These are phyloP conservation scores for Podosphaera leucotricha DNA, from an alignment of 2,329 filamentous ascomycete species.

Conservation along the genomic window DNA sequence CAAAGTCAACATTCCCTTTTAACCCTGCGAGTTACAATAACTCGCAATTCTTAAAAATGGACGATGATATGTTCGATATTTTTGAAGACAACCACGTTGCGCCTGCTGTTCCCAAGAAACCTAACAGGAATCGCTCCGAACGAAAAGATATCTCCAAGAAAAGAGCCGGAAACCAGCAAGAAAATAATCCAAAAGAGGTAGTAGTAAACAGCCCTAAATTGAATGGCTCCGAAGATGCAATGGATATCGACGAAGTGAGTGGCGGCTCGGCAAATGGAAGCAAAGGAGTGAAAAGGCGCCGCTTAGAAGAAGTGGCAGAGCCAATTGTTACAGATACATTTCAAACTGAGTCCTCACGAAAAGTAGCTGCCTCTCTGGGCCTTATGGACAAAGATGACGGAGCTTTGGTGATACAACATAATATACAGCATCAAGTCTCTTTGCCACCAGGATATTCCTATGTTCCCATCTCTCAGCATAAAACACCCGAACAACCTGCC, in stretches of 20 bases:
- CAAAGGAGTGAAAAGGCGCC: slow-evolving; percentile 35
- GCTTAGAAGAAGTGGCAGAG: slow-evolving; percentile 39
- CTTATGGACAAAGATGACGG: slow-evolving; percentile 14
- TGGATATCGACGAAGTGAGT: slow-evolving; percentile 14
- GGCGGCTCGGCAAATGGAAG: slow-evolving; percentile 20
- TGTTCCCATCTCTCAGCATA: slow-evolving; percentile 83
- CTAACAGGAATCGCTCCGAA: slow-evolving; percentile 14
- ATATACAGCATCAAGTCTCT: slow-evolving; percentile 95
- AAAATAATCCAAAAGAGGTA: slow-evolving; percentile 17
- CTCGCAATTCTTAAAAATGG: slow-evolving; percentile 25
- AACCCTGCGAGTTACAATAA: background rate
- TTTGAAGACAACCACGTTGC: slow-evolving; percentile 44
- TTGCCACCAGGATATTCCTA: slow-evolving; percentile 88
- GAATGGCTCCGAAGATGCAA: slow-evolving; percentile 16
- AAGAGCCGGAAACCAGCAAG: slow-evolving; percentile 42
- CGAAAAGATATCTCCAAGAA: slow-evolving; percentile 51
- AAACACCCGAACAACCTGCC: slow-evolving; percentile 67
- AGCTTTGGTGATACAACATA: slow-evolving; percentile 73
- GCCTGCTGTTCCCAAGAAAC: slow-evolving; percentile 12
- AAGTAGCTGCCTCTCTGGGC: slow-evolving; percentile 40
- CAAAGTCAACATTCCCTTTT: background rate
- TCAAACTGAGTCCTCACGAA: slow-evolving; percentile 80
- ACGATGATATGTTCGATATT: slow-evolving; percentile 64
- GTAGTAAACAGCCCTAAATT: slow-evolving; percentile 47
- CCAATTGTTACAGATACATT: slow-evolving; percentile 84